phyloP scores from a whole-genome alignment of 345 rosid genomes.

The Turritis glabra region DNA sequence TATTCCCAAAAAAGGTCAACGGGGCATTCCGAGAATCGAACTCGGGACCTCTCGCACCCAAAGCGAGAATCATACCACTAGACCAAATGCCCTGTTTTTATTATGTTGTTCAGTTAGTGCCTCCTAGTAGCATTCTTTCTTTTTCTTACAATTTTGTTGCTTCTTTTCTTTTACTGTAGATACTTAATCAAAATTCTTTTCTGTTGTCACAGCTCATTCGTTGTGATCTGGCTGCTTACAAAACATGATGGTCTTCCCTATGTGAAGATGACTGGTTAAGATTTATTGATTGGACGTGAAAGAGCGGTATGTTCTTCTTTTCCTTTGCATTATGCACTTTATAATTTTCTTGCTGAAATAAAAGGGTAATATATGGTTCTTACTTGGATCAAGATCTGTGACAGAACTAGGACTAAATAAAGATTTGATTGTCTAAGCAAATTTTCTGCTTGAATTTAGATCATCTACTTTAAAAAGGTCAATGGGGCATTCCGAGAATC shows the following conservation, averaged over 20 bases:
- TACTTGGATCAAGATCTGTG: not conserved
- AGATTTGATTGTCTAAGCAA: not conserved
- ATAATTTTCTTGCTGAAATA: not conserved
- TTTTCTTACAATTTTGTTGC: too few species aligned
- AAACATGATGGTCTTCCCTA: not conserved
- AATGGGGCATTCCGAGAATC: constrained; percentile 59
- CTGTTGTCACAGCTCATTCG: not conserved
- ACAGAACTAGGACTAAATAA: not conserved
- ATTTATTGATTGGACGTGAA: not conserved
- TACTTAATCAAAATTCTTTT: not conserved
- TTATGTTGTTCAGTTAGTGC: too few species aligned
- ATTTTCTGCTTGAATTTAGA: not conserved
- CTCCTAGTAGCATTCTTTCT: too few species aligned
- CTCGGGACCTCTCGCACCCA: constrained; percentile 86
- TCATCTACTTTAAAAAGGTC: not conserved
- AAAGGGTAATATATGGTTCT: not conserved
- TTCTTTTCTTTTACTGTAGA: not conserved
- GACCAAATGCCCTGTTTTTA: constrained; percentile 61
- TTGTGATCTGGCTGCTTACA: not conserved
- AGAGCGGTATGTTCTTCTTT: not conserved
- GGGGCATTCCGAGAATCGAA: constrained; percentile 48
- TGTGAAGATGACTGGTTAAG: not conserved
- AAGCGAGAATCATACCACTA: constrained; percentile 91
- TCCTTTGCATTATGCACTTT: not conserved
- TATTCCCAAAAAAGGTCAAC: not conserved